Base-by-base conservation (phyloP, 805 yeast species). In the Tetrapisispora iriomotensis region DNA sequence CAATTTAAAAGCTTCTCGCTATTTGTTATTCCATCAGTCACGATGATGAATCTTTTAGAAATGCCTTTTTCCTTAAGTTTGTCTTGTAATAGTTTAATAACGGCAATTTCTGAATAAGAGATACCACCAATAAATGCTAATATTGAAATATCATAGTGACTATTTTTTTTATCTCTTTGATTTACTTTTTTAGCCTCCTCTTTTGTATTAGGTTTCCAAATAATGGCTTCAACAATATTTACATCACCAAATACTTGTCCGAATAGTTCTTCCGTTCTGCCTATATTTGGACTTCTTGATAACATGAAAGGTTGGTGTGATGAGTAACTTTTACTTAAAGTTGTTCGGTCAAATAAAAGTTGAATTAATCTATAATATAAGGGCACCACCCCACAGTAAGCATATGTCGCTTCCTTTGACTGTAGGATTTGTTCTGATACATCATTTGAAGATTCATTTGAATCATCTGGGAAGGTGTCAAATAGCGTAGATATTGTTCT, bases 341-440 rank as follows among this genome's bases (percentile, higher is more conserved):
- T 71, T 21, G 72, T 70, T 31, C 88, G 62, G 36, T 70, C 72
- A 46, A 79, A 75, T n/a, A 82, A 67, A 17, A 77, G 61, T 60
- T 88, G 87, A 3, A 84, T 70, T 10, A 87, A 50, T 43, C 96
- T 67, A 3, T 78, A 69, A 2, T 75, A 63, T 4, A 90, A 57
- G 2, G 98, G 97, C 0, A 86, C 82, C 23, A 75, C 82, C 0
- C 94, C 92, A 5, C 96, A 82, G 43, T 82, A 76, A 1, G 86
- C 77, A 54, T 78, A 82, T 0, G 79, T 51, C 9, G 56, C 50
- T 31, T 55, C 58, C 21, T 28, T 39, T 8, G 47, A 45, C 9
- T 42, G 50, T 14, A 42, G 49, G 14, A 42, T 44, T 13, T 47
- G 46, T 7, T 40, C 31, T 3, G 44, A 36, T 17, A 40, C 32